Conservation (phyloP, 495 filamentous ascomycete genomes). For the Penicillium coffeae region DNA sequence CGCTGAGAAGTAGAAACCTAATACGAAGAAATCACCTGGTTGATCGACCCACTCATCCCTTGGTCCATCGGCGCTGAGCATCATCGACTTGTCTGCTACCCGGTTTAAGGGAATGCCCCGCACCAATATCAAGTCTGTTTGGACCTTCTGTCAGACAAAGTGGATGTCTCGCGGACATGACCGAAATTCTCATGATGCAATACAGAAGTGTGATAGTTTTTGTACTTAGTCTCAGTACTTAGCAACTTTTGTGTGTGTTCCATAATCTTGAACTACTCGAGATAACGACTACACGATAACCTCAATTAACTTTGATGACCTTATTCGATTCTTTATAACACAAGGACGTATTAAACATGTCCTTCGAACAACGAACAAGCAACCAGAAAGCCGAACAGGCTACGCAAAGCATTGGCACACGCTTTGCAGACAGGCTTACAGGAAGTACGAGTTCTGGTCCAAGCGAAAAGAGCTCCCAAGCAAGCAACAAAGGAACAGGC, state of each 20-base stretch:
- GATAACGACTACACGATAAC: not conserved
- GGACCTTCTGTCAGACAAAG: not conserved
- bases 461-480: conserved; percentile 9
- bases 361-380: conserved; percentile 8
- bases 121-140: not conserved
- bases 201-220: not conserved
- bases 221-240: not conserved
- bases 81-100: conserved; percentile 21
- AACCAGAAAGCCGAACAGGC: conserved; percentile 12
- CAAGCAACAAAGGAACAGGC: conserved; percentile 8
- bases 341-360: not conserved
- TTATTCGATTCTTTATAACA: not conserved
- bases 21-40: conserved; percentile 12
- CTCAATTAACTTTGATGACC: not conserved
- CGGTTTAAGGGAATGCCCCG: not conserved
- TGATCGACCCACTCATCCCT: conserved; percentile 11
- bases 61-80: conserved; percentile 10
- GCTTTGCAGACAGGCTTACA: conserved; percentile 17
- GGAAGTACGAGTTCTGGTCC: conserved; percentile 1
- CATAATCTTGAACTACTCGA: not conserved
- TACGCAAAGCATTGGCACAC: conserved; percentile 12
- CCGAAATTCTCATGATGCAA: not conserved
- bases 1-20: conserved; percentile 11
- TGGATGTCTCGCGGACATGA: not conserved
- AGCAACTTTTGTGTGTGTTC: too few species aligned